Percentiles rank a stretch among this genome's conserved stretches.
These are phyloP conservation scores for Lupinus albus DNA, from an alignment of 306 rosid species.

Conservation along the genomic window DNA sequence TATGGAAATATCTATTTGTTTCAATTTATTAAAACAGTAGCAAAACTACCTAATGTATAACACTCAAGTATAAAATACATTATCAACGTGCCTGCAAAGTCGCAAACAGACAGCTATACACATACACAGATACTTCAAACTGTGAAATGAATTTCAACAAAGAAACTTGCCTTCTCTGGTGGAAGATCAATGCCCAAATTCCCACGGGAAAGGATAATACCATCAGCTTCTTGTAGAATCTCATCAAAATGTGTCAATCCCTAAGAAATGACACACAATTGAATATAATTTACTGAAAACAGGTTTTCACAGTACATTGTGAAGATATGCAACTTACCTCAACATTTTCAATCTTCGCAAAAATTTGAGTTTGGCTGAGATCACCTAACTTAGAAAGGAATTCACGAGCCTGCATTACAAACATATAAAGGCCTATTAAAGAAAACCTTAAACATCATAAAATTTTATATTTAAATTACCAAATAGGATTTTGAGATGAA, in stretches of 20 bases:
- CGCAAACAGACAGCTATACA: neutral
- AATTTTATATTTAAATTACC: conserved; percentile 17
- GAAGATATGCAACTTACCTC: conserved; percentile 61
- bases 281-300: conserved; percentile 24
- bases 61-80: neutral
- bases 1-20: neutral
- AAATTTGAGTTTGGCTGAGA: conserved; percentile 81
- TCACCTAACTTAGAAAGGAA: conserved; percentile 80
- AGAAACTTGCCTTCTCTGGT: conserved; percentile 80
- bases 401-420: conserved; percentile 72
- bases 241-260: conserved; percentile 94
- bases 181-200: conserved; percentile 96
- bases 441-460: conserved; percentile 15
- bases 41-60: neutral
- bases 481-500: conserved; percentile 13
- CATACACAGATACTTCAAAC: conserved; percentile 17
- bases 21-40: neutral
- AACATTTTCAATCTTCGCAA: conserved; percentile 86
- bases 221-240: conserved; percentile 93
- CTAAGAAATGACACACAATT: conserved; percentile 45
- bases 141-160: conserved; percentile 20
- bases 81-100: neutral
- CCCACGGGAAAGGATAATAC: conserved; percentile 90
- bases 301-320: neutral
- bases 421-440: conserved; percentile 23